Evolutionary conservation across 75 land plant species (phyloP).

Genomic region (Selaginella moellendorffii): DNA sequence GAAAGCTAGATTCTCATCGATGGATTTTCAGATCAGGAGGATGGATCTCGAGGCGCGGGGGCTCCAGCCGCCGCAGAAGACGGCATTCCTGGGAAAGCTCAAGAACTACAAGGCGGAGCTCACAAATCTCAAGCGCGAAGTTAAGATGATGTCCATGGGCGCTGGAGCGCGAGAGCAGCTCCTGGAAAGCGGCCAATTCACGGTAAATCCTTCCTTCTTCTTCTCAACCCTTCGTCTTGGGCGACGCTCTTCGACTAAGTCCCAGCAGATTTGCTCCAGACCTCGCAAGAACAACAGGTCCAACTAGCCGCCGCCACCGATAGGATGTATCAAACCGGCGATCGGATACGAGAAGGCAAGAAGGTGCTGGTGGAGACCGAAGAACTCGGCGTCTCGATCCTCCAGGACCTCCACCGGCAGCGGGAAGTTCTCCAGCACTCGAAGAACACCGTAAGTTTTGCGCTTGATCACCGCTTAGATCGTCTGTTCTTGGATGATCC

Average conservation of each 20-base stretch:
- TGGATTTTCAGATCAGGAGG: neutral
- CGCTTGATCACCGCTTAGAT: too few species aligned
- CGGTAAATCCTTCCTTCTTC: too few species aligned
- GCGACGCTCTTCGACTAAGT: too few species aligned
- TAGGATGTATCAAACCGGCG: neutral
- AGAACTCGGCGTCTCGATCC: slow-evolving; percentile 6
- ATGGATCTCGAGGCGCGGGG: slow-evolving; percentile 7
- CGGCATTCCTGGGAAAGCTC: neutral
- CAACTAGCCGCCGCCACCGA: neutral
- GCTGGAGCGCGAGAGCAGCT: neutral
- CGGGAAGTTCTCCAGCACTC: neutral
- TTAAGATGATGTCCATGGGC: neutral
- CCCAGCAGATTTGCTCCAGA: neutral
- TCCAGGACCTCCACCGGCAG: slow-evolving; percentile 10
- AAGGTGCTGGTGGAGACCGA: neutral
- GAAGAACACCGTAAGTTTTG: neutral
- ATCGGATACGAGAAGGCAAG: neutral
- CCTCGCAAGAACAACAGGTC: neutral
- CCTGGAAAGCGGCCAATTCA: neutral
- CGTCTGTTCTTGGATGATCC: too few species aligned
- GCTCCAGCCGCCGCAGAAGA: slow-evolving; percentile 2
- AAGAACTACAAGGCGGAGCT: slow-evolving; percentile 5
- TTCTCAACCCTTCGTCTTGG: too few species aligned
- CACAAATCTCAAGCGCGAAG: neutral
- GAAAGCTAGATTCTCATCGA: neutral